These are phyloP conservation scores for Castanospermum australe DNA, from an alignment of 306 rosid genomes.

Conservation along the genomic window DNA sequence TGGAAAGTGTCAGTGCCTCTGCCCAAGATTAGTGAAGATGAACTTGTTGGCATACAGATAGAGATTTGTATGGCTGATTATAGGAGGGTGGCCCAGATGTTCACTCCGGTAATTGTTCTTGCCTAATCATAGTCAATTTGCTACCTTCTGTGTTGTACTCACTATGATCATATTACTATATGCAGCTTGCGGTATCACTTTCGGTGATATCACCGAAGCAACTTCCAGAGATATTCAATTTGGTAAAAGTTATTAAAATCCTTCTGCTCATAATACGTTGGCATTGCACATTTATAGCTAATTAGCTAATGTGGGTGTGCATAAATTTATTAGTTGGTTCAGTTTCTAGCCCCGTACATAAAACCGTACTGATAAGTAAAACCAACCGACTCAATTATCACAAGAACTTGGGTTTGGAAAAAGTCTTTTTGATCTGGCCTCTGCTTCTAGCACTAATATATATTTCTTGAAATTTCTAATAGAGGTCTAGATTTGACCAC, in stretches of 20 bases:
- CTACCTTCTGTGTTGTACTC: not conserved
- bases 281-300: not conserved
- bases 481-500: too few species aligned
- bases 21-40: not conserved
- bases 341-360: too few species aligned
- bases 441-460: too few species aligned
- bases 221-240: not conserved
- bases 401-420: too few species aligned
- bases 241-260: not conserved
- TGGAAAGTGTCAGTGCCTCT: not conserved
- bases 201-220: not conserved
- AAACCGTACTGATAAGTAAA: too few species aligned
- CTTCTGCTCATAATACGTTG: too few species aligned
- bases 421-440: too few species aligned
- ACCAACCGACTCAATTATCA: too few species aligned
- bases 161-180: not conserved
- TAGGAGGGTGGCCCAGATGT: not conserved
- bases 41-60: not conserved
- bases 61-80: not conserved
- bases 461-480: too few species aligned
- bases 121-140: not conserved
- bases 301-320: not conserved
- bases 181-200: constrained; percentile 5
- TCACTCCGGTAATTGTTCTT: not conserved
- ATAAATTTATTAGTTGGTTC: too few species aligned